Conservation (phyloP, 169 alveolate genomes). For the Eimeria maxima region DNA sequence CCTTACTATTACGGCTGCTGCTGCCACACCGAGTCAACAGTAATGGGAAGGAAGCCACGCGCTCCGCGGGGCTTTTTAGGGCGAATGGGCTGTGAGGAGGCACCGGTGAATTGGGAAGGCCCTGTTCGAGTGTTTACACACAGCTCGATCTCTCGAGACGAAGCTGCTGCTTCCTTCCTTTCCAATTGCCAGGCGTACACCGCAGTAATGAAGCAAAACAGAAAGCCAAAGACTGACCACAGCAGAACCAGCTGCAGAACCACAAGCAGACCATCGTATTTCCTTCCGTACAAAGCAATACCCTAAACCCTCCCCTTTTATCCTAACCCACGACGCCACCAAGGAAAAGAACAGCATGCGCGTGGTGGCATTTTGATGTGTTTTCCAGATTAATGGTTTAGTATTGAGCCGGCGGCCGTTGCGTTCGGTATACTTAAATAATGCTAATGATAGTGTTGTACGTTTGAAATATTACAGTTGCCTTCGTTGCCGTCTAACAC, state of each 20-base stretch:
- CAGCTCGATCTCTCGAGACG: slow-evolving; percentile 9
- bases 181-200: slow-evolving; percentile 54
- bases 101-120: background rate
- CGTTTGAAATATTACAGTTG: background rate
- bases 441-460: too few relatives aligned
- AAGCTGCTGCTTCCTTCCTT: background rate
- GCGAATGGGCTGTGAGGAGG: background rate
- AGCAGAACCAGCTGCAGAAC: slow-evolving; percentile 74
- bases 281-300: background rate
- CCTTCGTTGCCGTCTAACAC: background rate
- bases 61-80: slow-evolving; percentile 9
- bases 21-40: background rate
- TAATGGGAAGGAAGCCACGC: slow-evolving; percentile 49
- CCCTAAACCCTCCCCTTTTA: background rate
- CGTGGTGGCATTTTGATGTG: background rate
- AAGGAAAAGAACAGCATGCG: background rate
- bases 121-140: background rate
- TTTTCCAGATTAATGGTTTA: background rate
- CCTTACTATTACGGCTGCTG: slow-evolving; percentile 36
- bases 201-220: slow-evolving; percentile 28
- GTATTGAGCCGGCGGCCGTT: background rate
- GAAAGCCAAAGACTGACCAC: slow-evolving; percentile 74
- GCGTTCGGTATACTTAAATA: background rate
- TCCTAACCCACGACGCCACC: background rate
- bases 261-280: background rate